Percentiles rank a stretch among this genome's conserved stretches.
These are phyloP conservation scores for Westerdykella aurantiaca DNA, from an alignment of 2,329 filamentous ascomycete species.

Conservation along the genomic window DNA sequence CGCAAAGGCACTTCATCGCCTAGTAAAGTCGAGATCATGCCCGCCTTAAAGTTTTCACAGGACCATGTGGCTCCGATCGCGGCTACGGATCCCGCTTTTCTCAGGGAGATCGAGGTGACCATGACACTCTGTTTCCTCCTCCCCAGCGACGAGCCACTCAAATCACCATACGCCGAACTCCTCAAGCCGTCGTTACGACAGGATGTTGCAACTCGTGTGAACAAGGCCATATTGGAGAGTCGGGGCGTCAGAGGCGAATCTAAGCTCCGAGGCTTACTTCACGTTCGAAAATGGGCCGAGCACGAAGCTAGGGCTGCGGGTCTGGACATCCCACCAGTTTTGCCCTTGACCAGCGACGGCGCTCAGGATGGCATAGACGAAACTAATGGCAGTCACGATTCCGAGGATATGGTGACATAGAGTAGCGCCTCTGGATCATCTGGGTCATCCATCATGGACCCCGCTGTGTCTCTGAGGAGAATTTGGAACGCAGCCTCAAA, in stretches of 20 bases:
- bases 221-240: slow-evolving; percentile 74
- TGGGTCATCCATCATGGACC: too few species aligned
- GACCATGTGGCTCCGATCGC: slow-evolving; percentile 82
- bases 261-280: slow-evolving; percentile 73
- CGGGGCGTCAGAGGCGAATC: slow-evolving; percentile 71
- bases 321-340: slow-evolving; percentile 36
- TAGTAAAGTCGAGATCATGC: slow-evolving; percentile 62
- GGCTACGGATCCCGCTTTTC: slow-evolving; percentile 71
- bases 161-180: slow-evolving; percentile 67
- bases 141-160: slow-evolving; percentile 60
- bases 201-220: slow-evolving; percentile 81
- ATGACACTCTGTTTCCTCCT: slow-evolving; percentile 90
- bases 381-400: not conserved
- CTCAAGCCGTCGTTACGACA: slow-evolving; percentile 74
- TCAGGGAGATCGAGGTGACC: slow-evolving; percentile 82
- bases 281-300: slow-evolving; percentile 82
- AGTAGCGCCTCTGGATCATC: not conserved
- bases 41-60: slow-evolving; percentile 81
- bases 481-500: too few species aligned
- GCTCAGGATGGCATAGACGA: slow-evolving; percentile 33
- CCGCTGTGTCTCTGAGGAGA: too few species aligned
- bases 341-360: slow-evolving; percentile 34
- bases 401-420: not conserved
- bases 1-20: slow-evolving; percentile 62
- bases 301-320: slow-evolving; percentile 47